Conservation (phyloP, 441 rosid species). For the Adansonia madagascariensis region DNA sequence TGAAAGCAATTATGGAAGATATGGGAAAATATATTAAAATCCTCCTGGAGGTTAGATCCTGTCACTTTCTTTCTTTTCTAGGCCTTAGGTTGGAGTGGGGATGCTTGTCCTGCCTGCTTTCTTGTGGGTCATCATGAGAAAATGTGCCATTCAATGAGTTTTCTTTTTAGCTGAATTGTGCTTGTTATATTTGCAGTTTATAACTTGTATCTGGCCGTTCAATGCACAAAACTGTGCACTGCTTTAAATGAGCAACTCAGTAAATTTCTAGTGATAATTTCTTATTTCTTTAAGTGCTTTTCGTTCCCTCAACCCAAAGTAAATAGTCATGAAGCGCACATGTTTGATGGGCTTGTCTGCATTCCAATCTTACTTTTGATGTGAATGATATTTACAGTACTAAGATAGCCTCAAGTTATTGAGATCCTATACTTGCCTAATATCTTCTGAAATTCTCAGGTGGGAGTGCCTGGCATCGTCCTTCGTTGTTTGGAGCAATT, state of each 20-base stretch:
- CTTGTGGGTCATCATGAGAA: constrained; percentile 8
- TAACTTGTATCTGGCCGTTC: neutral
- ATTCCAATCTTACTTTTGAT: constrained; percentile 10
- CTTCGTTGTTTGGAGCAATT: constrained; percentile 82
- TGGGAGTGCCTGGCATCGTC: constrained; percentile 68
- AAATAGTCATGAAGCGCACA: neutral
- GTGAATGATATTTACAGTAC: neutral
- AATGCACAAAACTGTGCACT: neutral
- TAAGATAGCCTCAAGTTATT: constrained; percentile 6
- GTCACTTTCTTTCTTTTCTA: neutral
- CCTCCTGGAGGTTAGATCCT: constrained; percentile 75
- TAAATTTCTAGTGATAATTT: neutral
- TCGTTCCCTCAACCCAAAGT: neutral
- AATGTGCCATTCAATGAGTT: neutral
- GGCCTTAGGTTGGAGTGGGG: constrained; percentile 1
- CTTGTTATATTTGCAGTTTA: constrained; percentile 17
- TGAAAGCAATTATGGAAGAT: constrained; percentile 84
- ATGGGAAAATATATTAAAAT: constrained; percentile 84
- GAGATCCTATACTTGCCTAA: neutral
- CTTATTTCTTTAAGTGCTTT: neutral
- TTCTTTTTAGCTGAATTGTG: constrained; percentile 18
- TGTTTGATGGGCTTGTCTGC: constrained; percentile 8
- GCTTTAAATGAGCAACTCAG: neutral
- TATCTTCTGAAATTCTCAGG: constrained; percentile 52
- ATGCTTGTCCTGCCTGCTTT: constrained; percentile 13